Percentiles rank a stretch among this genome's conserved stretches.
Conservation (phyloP, 257 asterid genomes). For the Nemophila menziesii region DNA sequence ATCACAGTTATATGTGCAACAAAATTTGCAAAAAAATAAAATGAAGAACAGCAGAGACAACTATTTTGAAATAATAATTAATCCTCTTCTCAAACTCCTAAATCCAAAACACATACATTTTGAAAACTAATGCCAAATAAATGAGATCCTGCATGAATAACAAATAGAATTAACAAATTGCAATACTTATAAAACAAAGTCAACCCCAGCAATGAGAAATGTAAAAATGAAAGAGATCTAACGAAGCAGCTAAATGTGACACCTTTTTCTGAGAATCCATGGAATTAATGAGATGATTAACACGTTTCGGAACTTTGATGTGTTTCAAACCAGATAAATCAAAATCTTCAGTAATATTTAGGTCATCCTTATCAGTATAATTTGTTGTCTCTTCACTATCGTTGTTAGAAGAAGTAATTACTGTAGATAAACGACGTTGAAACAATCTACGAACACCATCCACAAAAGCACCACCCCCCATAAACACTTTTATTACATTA, state of each 20-base stretch:
- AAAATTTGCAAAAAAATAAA: background rate
- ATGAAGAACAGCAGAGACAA: background rate
- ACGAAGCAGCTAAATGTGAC: background rate
- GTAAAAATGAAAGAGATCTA: background rate
- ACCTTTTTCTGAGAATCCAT: slow-evolving; percentile 91
- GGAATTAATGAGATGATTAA: slow-evolving; percentile 34
- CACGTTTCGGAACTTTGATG: slow-evolving; percentile 62
- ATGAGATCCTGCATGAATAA: background rate
- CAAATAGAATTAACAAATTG: background rate
- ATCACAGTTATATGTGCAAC: background rate
- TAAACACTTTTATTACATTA: slow-evolving; percentile 16
- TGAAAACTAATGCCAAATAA: background rate
- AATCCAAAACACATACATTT: no score
- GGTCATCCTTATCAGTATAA: slow-evolving; percentile 11
- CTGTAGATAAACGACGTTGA: slow-evolving; percentile 30
- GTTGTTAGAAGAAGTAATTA: slow-evolving; percentile 15
- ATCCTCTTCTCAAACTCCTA: background rate
- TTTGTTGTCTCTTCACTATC: background rate
- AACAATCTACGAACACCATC: slow-evolving; percentile 83
- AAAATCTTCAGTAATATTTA: slow-evolving; percentile 38
- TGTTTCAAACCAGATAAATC: slow-evolving; percentile 55
- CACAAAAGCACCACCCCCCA: slow-evolving; percentile 95
- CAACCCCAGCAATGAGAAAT: background rate
- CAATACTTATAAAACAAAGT: background rate
- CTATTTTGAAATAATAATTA: no score